Evolutionary conservation across 2,329 filamentous ascomycete species (phyloP), one percentile per base, ranked within the genome.

Genomic region (Rutstroemia sp.): DNA sequence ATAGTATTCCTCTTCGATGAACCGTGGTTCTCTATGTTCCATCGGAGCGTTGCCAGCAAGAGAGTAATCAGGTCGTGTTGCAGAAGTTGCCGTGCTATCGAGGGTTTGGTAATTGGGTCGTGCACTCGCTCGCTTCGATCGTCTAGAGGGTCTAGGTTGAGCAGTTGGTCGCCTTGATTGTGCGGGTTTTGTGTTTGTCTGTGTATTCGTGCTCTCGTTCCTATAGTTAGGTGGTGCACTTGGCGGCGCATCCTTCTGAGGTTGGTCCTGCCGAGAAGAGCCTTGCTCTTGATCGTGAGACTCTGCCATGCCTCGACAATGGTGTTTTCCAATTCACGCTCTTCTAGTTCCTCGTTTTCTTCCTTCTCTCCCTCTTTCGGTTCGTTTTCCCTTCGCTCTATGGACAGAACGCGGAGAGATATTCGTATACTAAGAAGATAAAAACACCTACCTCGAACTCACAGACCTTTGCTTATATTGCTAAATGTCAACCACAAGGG

Each of bases 1-100:
- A 41, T 63, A 58, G 30, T 60, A 63, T 23, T 56, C 51, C 14
- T 54, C 53, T 7, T 61, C 58, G 7, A 61, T 54, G 44, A 56
- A 61, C 37, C 49, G 38, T 30, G 46, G 47, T 44, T 55, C 46
- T 10, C 34, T 23, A 6, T 39, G 38, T 27, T 19, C 38, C 6
- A 25, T 12, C 16, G 9, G 19, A 14, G 34, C 16, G 4, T 51
- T 55, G 16, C 53, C 53, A n/a, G 53, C 53, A 21, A 55, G 8
- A 9, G 53, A 55, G 16, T 23, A 50, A 16, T 55, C 25, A 12
- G 47, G 53, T 44, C 53, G 46, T 19, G 12, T 16, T 44, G 37
- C 25, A n/a, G 38, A 19, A 10, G 23, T 25, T 25, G 27, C 30
- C 19, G 6, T 44, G 46, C 8, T 48, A 38, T 44, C 12, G 42